Conservation (phyloP, 106 monocot genomes). For the Phalaenopsis equestris region DNA sequence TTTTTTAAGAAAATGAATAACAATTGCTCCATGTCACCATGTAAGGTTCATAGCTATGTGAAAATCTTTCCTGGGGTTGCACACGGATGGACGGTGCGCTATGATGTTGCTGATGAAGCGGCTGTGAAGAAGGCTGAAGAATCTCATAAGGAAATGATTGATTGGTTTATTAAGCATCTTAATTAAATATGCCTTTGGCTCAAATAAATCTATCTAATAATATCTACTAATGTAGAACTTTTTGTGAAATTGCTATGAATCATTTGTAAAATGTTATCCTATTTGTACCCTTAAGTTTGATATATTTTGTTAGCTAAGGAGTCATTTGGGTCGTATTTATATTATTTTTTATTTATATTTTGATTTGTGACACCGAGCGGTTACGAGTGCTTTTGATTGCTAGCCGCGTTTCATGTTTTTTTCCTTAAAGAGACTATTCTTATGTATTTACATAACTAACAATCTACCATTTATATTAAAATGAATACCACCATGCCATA, state of each 20-base stretch:
- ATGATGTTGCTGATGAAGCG: constrained; percentile 29
- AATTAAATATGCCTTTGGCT: neutral
- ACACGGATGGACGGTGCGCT: constrained; percentile 58
- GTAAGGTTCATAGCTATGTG: constrained; percentile 31
- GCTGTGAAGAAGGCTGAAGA: constrained; percentile 54
- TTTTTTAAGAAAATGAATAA: neutral
- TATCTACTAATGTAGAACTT: neutral
- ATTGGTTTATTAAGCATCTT: constrained; percentile 45
- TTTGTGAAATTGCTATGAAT: neutral
- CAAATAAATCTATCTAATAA: neutral
- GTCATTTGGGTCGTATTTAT: no score
- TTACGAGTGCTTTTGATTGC: no score
- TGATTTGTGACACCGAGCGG: no score
- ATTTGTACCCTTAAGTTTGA: no score
- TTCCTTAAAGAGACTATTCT: no score
- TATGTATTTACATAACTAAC: no score
- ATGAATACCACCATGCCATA: no score
- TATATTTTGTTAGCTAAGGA: no score
- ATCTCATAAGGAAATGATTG: constrained; percentile 35
- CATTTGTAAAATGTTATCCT: no score
- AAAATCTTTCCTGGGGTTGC: constrained; percentile 52
- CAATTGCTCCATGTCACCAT: neutral
- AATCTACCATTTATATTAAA: no score
- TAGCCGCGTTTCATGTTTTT: no score
- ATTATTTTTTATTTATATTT: no score